Percentiles rank a stretch among this genome's conserved stretches.
phyloP scores from a whole-genome alignment of 805 yeast species.

The Yarrowia keelungensis region DNA sequence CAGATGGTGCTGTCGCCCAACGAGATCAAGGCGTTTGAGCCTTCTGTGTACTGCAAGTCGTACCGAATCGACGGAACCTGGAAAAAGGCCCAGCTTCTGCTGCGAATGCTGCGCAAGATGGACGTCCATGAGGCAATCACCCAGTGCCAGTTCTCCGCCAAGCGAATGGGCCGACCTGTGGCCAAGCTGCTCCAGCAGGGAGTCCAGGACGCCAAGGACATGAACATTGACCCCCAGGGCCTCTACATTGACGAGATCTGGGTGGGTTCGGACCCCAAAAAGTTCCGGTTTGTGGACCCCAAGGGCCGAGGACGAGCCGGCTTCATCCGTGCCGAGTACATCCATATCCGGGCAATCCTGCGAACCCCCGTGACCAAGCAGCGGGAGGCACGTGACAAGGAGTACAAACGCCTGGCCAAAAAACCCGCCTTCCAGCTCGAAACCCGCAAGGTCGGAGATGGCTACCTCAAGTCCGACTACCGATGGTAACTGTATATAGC shows the following conservation, averaged over 20 bases:
- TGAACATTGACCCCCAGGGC: constrained; percentile 65
- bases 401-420: constrained; percentile 16
- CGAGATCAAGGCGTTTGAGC: constrained; percentile 83
- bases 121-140: constrained; percentile 81
- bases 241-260: constrained; percentile 81
- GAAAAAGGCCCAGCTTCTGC: constrained; percentile 83
- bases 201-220: constrained; percentile 66
- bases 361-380: constrained; percentile 68
- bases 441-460: constrained; percentile 37
- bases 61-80: constrained; percentile 84
- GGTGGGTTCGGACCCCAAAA: constrained; percentile 88
- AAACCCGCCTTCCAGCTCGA: constrained; percentile 33
- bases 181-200: constrained; percentile 78
- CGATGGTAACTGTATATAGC: constrained; percentile 39
- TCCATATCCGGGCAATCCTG: constrained; percentile 80
- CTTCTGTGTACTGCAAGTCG: constrained; percentile 81
- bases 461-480: constrained; percentile 37
- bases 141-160: constrained; percentile 86
- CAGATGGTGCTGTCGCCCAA: constrained; percentile 63
- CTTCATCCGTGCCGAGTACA: constrained; percentile 72
- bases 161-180: constrained; percentile 78
- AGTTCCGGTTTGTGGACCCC: constrained; percentile 72
- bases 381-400: constrained; percentile 66
- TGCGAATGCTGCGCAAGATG: constrained; percentile 76
- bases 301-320: constrained; percentile 94